Base-by-base conservation (phyloP, 1,284 basidiomycete species). In the Moesziomyces antarcticus region DNA sequence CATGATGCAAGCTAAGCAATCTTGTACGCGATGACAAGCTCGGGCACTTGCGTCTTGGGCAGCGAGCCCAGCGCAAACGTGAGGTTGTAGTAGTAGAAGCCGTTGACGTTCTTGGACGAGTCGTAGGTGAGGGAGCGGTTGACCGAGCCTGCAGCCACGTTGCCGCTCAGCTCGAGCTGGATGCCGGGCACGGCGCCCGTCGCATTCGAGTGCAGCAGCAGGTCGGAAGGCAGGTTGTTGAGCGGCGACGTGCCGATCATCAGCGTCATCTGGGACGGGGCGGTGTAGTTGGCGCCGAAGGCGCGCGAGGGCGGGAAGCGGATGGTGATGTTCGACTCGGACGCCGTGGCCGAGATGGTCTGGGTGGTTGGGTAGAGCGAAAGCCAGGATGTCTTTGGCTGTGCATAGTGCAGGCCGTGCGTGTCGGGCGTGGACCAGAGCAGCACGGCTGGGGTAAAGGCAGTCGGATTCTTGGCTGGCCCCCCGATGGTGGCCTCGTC, bases 31-130 rank as follows among this genome's bases (percentile, higher is more conserved):
- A 63, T 30, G 9, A 72, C 63, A 24, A 70, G 56, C 53, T 70
- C 60, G 25, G 66, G 66, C 5, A 69, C 66, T 2, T 55, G 48
- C 33, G 45, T 47, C 37, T 63, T 40, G 13, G 66, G 49, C 51
- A 69, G 25, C 13, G 54, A 54, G 16, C 51, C 56, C n/a, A 70
- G 67, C 25, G 51, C 50, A 33, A 70, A 70, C 3, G 67, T 70
- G 44, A 70, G 67, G 37, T 64, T 70, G 56, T 59, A 59, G 49
- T 64, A 64, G 52, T 69, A 64, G 56, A 58, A 64, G 9, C 56
- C 56, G 51, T 64, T 59, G 56, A 70, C 21, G 40, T 56, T 52
- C 53, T 56, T 53, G 10, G 52, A 55, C 49, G 56, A 64, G 61
- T 64, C 67, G 45, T 64, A 64, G 14, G 56, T 70, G 44, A 70